Base-by-base conservation (phyloP, 1,139 yeast genomes). In the Geotrichum australiense region DNA sequence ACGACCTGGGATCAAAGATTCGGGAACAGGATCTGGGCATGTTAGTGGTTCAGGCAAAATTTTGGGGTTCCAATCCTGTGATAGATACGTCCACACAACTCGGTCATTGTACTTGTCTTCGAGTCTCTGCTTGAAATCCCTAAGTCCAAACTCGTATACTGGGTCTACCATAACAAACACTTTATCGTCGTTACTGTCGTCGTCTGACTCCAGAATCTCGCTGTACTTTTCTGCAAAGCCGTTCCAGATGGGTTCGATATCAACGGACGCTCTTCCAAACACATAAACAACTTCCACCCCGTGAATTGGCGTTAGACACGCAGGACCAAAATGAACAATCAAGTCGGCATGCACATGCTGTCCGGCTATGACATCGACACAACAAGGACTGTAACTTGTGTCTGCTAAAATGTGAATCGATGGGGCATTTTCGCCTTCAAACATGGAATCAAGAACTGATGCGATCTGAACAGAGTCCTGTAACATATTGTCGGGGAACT, bases 361-460 rank as follows among this genome's bases (percentile, higher is more conserved):
- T 0, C 96, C 94, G 0, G 98, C 97, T 18, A 91, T 94, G 56
- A 87, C 96, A 60, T 91, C 99, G 12, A 91, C 83, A 65, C 99
- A 91, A 61, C 98, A 91, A 0, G 96, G 73, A 19, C 96, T 85
- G 55, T 91, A 93, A 0, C 96, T 86, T 0, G 98, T 89, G 56
- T 93, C 99, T 0, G 97, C 99, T 31, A 91, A 65, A 12, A 69
- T 52, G 50, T 53, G 56, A 35, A 62, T 56, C 43, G 32, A 24
- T 22, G 47, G 47, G 3, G 39, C 40, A 46, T 3, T 44, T 48
- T 29, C 33, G 5, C 16, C 20, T 15, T 20, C 12, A 19, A 31
- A 31, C 15, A 8, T 7, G 53, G 59, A 51, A 69, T 80, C 39
- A 73, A 63, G 46, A 61, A 65, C 45, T 70, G 47, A 76, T 0